These are phyloP conservation scores for Saccharomycopsis javanensis DNA, from an alignment of 805 yeast genomes.

Conservation along the genomic window DNA sequence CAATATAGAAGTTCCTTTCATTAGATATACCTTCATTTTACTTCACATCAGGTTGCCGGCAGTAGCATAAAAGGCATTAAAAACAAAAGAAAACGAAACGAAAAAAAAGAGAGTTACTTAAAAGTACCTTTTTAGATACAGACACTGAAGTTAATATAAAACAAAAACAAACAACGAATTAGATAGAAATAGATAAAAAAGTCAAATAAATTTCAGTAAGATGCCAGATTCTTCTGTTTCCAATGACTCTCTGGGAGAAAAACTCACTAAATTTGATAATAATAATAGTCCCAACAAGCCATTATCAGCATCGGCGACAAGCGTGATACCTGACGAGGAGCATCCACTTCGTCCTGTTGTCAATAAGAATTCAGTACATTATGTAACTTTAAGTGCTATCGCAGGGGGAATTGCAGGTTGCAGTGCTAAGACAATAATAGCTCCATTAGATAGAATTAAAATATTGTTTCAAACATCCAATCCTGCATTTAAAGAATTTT, in stretches of 20 bases:
- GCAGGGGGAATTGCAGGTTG: constrained; percentile 96
- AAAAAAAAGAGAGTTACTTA: no score
- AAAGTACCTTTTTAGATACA: not conserved
- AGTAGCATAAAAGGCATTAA: no score
- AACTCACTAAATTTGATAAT: not conserved
- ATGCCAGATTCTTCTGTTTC: not conserved
- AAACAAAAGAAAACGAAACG: no score
- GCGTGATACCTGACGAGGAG: not conserved
- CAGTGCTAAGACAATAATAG: constrained; percentile 91
- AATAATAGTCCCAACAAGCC: not conserved
- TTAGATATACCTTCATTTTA: no score
- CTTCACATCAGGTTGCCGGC: no score
- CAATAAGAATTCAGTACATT: constrained; percentile 62
- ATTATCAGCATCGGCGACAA: not conserved
- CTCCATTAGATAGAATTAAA: constrained; percentile 92
- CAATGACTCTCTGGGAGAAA: not conserved
- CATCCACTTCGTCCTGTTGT: not conserved
- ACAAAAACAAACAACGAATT: not conserved
- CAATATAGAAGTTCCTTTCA: no score
- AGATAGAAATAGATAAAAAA: no score
- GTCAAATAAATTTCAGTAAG: no score
- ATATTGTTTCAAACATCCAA: constrained; percentile 91
- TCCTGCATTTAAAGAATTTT: constrained; percentile 71
- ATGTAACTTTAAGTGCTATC: constrained; percentile 71
- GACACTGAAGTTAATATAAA: not conserved